A percentile compares a stretch with the other conserved stretches of the same genome.
Conservation (phyloP, 1,284 basidiomycete genomes). For the Xanthoconium separans region DNA sequence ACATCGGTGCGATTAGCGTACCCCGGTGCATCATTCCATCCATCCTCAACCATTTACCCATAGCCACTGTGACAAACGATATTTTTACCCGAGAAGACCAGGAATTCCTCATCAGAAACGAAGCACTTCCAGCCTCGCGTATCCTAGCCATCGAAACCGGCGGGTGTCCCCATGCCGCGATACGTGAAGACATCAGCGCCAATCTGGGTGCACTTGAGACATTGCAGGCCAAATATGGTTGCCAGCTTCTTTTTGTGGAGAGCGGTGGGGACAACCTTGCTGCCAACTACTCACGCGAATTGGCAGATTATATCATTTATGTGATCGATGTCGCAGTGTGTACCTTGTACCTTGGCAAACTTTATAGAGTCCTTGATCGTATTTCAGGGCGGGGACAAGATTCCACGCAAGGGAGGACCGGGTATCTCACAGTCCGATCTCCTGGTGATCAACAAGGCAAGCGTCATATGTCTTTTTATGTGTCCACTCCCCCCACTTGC, state of each 20-base stretch:
- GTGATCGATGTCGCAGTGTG: slow-evolving; percentile 82
- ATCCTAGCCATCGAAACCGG: slow-evolving; percentile 98
- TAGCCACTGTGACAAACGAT: slow-evolving; percentile 94
- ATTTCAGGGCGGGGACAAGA: slow-evolving; percentile 89
- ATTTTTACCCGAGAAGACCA: slow-evolving; percentile 98
- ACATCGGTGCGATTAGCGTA: slow-evolving; percentile 66
- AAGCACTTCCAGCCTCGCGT: slow-evolving; percentile 80
- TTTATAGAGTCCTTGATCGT: slow-evolving; percentile 8
- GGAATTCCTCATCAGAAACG: slow-evolving; percentile 93
- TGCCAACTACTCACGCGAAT: slow-evolving; percentile 93
- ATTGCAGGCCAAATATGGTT: slow-evolving; percentile 86
- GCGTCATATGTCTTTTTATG: slow-evolving; percentile 11
- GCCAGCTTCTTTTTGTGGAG: slow-evolving; percentile 90
- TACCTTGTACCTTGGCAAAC: slow-evolving; percentile 6
- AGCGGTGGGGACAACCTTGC: slow-evolving; percentile 95
- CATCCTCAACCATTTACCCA: slow-evolving; percentile 15
- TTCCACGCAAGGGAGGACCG: slow-evolving; percentile 96
- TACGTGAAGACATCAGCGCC: slow-evolving; percentile 95
- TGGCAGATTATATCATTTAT: slow-evolving; percentile 98
- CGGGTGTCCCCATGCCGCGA: slow-evolving; percentile 93
- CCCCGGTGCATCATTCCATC: not conserved
- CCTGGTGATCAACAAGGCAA: slow-evolving; percentile 91
- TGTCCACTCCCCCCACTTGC: not conserved
- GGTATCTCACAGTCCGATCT: slow-evolving; percentile 96
- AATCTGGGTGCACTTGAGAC: slow-evolving; percentile 95